Base-by-base conservation (phyloP, 2,329 filamentous ascomycete genomes). In the Hymenoscyphus scutula region DNA sequence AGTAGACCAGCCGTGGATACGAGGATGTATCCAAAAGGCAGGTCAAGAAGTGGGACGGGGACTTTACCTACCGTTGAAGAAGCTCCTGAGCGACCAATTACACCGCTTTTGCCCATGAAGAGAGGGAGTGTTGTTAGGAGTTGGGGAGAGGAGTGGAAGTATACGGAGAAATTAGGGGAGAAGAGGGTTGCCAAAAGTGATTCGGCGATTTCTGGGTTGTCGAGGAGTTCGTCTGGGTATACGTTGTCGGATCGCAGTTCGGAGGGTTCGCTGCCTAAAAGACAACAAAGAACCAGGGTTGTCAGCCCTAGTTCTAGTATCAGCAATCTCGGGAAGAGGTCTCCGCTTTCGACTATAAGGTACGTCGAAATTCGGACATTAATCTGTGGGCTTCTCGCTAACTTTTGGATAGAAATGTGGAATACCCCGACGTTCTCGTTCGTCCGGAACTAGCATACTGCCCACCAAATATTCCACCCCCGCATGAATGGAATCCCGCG, bases 231-330 rank as follows among this genome's bases (percentile, higher is more conserved):
- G 51, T 64, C 67, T 15, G 64, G 64, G 15, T 64, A 66, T 58
- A 59, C 59, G 1, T 67, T 63, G 15, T 63, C 64, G 2, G 61
- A 65, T 41, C 56, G 56, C 25, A 70, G 64, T 29, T 63, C 58
- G 7, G 60, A 63, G 23, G 41, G 41, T 59, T 67, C 65, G 1
- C 15, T 60, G n/a, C 53, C 65, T 1, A 63, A 27, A 51, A 25
- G 51, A 25, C 51, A 60, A n/a, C n/a, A 54, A 41, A 58, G 61
- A 48, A 55, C 67, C 51, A 64, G 58, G 53, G 65, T 59, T 1
- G 65, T 70, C 5, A 72, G 69, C 8, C 70, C 70, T 5, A 71
- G 70, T 37, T 71, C 69, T 45, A 70, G 67, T 59, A 72, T 71
- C 41, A 70, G 65, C 48, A 67, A 71, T 53, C 51, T 67, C 15